Evolutionary conservation across 2,329 filamentous ascomycete genomes (phyloP), one percentile per base, ranked within the genome.

Genomic region (Ascochyta koolunga): DNA sequence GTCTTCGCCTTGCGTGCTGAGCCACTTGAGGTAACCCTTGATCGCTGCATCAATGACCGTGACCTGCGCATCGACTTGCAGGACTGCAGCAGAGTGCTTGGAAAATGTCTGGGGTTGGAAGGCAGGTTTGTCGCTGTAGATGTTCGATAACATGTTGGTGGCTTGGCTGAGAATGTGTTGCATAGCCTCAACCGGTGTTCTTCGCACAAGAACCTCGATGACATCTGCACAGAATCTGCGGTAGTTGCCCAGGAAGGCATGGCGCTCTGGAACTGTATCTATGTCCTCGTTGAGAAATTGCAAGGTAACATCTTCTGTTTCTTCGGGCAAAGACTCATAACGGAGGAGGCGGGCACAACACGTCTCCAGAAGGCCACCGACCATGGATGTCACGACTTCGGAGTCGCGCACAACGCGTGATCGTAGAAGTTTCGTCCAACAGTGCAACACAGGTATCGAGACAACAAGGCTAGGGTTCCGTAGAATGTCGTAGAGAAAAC

Each of bases 161-260:
- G 93, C 89, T 64, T 89, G 86, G 15, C 82, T 81, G n/a, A 99
- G 83, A 45, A 98, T 93, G 73, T 97, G 90, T 35, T 87, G 85
- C 60, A 98, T 87, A 0, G 93, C 93, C 57, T 97, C 93, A 44
- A 89, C 85, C 2, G 93, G 86, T 64, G 91, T 89, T 62, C 90
- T 84, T 61, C 90, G 84, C 19, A 96, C 91, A 59, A 98, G 91
- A 15, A 84, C 84, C 75, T 98, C 93, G 50, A 99, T 91, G 22
- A 97, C 85, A 55, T 90, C 88, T 3, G 88, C 87, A 72, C 92
- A 95, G 68, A 96, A 98, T 54, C 95, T 85, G 33, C 95, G 84
- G 73, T 99, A 99, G 69, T 99, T 98, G 4, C 93, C 92, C 10
- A 98, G 82, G 72, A 99, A 99, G 1, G 92, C 91, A 76, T 99